These are phyloP conservation scores for Scedosporium apiospermum DNA, from an alignment of 2,329 filamentous ascomycete species.

Conservation along the genomic window DNA sequence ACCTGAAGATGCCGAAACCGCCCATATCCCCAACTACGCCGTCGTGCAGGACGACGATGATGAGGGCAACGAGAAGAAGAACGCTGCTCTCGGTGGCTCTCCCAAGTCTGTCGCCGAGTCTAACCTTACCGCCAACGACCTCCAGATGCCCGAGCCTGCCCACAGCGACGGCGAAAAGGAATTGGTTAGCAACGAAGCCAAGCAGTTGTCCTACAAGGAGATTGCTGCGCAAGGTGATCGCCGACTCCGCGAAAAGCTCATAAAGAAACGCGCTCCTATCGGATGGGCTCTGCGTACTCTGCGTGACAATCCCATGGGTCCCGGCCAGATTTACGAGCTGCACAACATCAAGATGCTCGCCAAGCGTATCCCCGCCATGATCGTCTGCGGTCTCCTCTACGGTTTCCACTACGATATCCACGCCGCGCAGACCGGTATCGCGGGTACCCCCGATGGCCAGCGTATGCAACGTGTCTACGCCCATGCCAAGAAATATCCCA, in stretches of 20 bases:
- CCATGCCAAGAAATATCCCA: slow-evolving; percentile 54
- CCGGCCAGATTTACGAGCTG: slow-evolving; percentile 64
- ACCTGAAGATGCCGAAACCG: slow-evolving; percentile 40
- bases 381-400: slow-evolving; percentile 57
- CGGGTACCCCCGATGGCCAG: slow-evolving; percentile 61
- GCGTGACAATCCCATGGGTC: slow-evolving; percentile 61
- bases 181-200: slow-evolving; percentile 35
- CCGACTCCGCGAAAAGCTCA: slow-evolving; percentile 53
- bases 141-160: slow-evolving; percentile 25
- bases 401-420: slow-evolving; percentile 78
- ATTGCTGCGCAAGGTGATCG: slow-evolving; percentile 47
- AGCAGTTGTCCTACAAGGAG: slow-evolving; percentile 48
- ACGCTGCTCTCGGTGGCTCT: slow-evolving; percentile 9
- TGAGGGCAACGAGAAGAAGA: slow-evolving; percentile 27
- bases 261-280: slow-evolving; percentile 55
- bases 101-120: slow-evolving; percentile 16
- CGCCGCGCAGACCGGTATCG: slow-evolving; percentile 59
- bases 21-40: slow-evolving; percentile 64
- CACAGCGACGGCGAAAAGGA: slow-evolving; percentile 30
- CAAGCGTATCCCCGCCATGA: slow-evolving; percentile 60
- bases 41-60: slow-evolving; percentile 48
- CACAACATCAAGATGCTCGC: slow-evolving; percentile 56
- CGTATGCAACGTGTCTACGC: slow-evolving; percentile 63
- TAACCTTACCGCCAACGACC: slow-evolving; percentile 28
- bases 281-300: slow-evolving; percentile 76